A percentile compares a stretch with the other conserved stretches of the same genome.
phyloP scores from a whole-genome alignment of 108 stramenopile genomes.

The Pelagomonas calceolata region DNA sequence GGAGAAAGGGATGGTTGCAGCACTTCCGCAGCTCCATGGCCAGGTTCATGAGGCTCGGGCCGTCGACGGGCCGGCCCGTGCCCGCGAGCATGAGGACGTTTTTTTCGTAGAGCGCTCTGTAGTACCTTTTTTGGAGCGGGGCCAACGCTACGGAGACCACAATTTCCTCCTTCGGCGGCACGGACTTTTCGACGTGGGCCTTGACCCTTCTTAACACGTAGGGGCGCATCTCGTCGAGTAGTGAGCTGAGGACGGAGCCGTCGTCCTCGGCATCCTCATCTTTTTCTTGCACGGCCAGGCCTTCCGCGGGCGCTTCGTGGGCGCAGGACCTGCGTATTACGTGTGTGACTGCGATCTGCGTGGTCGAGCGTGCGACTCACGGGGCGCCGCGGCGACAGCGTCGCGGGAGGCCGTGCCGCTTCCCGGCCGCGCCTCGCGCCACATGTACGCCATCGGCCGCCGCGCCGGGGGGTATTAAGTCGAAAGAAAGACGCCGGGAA shows the following conservation, averaged over 20 bases:
- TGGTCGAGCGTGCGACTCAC: too few species aligned
- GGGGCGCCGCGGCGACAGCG: too few species aligned
- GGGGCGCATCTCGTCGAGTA: slow-evolving; percentile 73
- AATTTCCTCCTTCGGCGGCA: slow-evolving; percentile 86
- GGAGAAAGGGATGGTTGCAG: slow-evolving; percentile 93
- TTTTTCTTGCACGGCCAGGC: too few species aligned
- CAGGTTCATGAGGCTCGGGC: slow-evolving; percentile 86
- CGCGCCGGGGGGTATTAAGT: too few species aligned
- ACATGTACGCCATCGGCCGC: too few species aligned
- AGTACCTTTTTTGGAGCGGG: slow-evolving; percentile 86
- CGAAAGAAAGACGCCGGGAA: too few species aligned
- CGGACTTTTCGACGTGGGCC: slow-evolving; percentile 80
- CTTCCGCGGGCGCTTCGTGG: neutral
- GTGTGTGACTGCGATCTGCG: too few species aligned
- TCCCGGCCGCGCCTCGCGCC: too few species aligned
- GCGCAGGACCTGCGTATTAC: too few species aligned
- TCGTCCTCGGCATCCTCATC: too few species aligned
- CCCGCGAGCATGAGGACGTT: slow-evolving; percentile 62
- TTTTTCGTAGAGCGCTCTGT: slow-evolving; percentile 85
- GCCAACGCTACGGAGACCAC: slow-evolving; percentile 89
- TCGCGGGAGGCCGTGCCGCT: too few species aligned
- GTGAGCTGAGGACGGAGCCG: slow-evolving; percentile 14
- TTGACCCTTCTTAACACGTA: slow-evolving; percentile 87
- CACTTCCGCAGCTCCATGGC: slow-evolving; percentile 95
- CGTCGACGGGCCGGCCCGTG: slow-evolving; percentile 67